A percentile compares a stretch with the other conserved stretches of the same genome.
Evolutionary conservation across 768 basidiomycete genomes (phyloP).

Genomic region (Lactarius pseudohatsudake): DNA sequence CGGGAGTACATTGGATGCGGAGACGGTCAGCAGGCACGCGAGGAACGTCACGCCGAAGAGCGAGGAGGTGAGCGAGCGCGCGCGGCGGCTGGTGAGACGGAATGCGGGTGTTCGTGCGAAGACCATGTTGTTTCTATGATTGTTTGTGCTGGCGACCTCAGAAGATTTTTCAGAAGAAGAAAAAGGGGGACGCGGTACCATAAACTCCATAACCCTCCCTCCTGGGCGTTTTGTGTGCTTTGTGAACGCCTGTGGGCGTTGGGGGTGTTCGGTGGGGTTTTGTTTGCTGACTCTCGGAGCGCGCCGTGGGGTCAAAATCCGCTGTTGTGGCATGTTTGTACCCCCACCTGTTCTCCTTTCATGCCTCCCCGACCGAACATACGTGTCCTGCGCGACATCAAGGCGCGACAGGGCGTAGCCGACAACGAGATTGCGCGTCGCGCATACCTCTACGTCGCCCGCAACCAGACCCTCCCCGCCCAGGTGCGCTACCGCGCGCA

Average conservation of each 20-base stretch:
- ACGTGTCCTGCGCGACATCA: slow-evolving; percentile 73
- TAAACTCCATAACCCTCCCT: slow-evolving; percentile 15
- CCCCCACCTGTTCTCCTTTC: too few species aligned
- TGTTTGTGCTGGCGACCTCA: slow-evolving; percentile 11
- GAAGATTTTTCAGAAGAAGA: slow-evolving; percentile 3
- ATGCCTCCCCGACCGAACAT: slow-evolving; percentile 38
- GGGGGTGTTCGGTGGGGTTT: background rate
- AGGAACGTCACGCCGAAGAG: slow-evolving; percentile 81
- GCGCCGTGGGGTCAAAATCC: background rate
- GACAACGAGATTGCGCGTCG: slow-evolving; percentile 80
- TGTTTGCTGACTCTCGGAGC: background rate
- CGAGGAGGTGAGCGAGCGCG: slow-evolving; percentile 71
- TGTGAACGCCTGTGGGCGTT: background rate
- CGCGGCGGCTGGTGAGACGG: slow-evolving; percentile 54
- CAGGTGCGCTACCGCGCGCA: slow-evolving; percentile 93
- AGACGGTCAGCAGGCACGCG: slow-evolving; percentile 76
- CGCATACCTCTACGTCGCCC: slow-evolving; percentile 90
- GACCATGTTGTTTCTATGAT: slow-evolving; percentile 49
- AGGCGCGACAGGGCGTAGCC: slow-evolving; percentile 67
- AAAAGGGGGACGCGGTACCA: background rate
- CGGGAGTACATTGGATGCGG: slow-evolving; percentile 74
- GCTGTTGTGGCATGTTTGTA: slow-evolving; percentile 17
- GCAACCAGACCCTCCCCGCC: slow-evolving; percentile 85
- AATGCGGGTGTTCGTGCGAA: slow-evolving; percentile 48
- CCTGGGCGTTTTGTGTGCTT: background rate